phyloP scores from a whole-genome alignment of 1,139 yeast genomes.

The Hemisphaericaspora subhashii region DNA sequence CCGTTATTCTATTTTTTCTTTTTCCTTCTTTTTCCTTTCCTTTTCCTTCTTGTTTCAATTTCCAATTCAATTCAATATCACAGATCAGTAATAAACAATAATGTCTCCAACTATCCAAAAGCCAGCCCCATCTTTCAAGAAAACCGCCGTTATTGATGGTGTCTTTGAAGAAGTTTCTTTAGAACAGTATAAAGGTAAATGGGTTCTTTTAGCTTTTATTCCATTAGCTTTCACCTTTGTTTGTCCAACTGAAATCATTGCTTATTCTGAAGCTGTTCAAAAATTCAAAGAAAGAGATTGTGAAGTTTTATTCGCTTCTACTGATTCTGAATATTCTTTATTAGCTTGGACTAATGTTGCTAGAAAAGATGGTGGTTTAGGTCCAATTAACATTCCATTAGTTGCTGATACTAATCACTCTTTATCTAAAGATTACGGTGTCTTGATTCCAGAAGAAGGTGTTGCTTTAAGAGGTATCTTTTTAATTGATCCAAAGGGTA shows the following conservation, averaged over 20 bases:
- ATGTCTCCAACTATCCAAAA: constrained; percentile 91
- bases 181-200: constrained; percentile 95
- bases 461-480: constrained; percentile 96
- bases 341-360: constrained; percentile 98
- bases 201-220: constrained; percentile 95
- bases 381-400: constrained; percentile 90
- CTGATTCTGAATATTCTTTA: constrained; percentile 96
- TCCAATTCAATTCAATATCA: not conserved
- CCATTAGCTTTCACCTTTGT: constrained; percentile 99
- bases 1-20: not conserved
- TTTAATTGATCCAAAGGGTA: constrained; percentile 94
- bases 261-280: constrained; percentile 93
- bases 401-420: constrained; percentile 96
- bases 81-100: too few relatives aligned
- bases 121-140: constrained; percentile 94
- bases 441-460: constrained; percentile 92
- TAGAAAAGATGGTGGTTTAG: constrained; percentile 98
- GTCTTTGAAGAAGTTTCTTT: constrained; percentile 90
- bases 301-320: constrained; percentile 91
- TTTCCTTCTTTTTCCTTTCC: not conserved
- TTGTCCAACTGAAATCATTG: constrained; percentile 98
- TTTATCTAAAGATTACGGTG: constrained; percentile 94
- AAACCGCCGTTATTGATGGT: constrained; percentile 97
- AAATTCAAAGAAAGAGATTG: constrained; percentile 85
- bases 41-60: not conserved